These are phyloP conservation scores for Diaporthe capsici DNA, from an alignment of 2,329 filamentous ascomycete genomes.

Conservation along the genomic window DNA sequence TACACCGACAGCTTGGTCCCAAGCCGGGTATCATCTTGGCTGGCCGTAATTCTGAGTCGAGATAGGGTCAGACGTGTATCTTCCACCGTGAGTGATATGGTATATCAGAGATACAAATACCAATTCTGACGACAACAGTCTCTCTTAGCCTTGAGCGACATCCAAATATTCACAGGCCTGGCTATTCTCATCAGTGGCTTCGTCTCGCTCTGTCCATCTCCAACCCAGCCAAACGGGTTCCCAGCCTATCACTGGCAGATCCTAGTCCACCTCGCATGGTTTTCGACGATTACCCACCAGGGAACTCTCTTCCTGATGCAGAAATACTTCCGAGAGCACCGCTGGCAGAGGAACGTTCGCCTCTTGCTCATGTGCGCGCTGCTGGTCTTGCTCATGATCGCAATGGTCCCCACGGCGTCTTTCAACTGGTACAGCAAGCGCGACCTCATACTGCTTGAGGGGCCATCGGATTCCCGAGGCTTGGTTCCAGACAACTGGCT, in stretches of 20 bases:
- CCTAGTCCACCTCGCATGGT: neutral
- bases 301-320: neutral
- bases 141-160: neutral
- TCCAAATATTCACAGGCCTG: conserved; percentile 5
- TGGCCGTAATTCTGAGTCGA: neutral
- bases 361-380: neutral
- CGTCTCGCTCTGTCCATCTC: conserved; percentile 7
- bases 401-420: neutral
- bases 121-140: neutral
- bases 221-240: neutral
- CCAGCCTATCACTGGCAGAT: conserved; percentile 5
- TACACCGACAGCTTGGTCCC: neutral
- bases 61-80: neutral
- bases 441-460: neutral
- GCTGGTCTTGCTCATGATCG: neutral
- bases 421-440: conserved; percentile 19
- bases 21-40: neutral
- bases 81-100: neutral
- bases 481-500: neutral
- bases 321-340: neutral
- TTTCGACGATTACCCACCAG: neutral
- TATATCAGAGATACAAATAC: neutral
- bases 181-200: neutral
- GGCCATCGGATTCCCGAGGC: neutral
- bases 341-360: neutral